phyloP scores from a whole-genome alignment of 352 stramenopile species.

The Aphanomyces cochlioides region DNA sequence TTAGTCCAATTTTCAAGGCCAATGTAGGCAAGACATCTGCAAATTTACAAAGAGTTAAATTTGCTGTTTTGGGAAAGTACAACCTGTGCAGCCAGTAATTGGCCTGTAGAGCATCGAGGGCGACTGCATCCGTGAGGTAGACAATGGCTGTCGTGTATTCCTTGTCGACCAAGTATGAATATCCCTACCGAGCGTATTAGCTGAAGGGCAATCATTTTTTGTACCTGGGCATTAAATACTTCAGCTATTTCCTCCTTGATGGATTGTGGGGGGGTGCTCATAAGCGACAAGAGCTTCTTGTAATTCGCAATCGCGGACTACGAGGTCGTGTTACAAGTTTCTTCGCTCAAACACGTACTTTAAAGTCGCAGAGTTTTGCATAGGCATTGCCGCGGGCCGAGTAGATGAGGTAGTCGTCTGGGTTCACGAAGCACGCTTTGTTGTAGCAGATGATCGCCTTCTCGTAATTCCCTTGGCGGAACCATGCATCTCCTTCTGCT shows the following conservation, averaged over 20 bases:
- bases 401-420: constrained; percentile 48
- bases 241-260: constrained; percentile 73
- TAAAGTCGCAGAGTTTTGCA: constrained; percentile 68
- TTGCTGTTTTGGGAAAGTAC: not conserved
- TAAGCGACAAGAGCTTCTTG: constrained; percentile 63
- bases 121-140: constrained; percentile 72
- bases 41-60: not conserved
- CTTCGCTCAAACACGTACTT: constrained; percentile 27
- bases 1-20: constrained; percentile 58
- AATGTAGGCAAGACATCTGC: constrained; percentile 52
- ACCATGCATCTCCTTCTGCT: constrained; percentile 14
- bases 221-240: constrained; percentile 58
- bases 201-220: constrained; percentile 13
- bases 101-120: constrained; percentile 64
- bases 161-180: constrained; percentile 60
- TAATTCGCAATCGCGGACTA: constrained; percentile 70
- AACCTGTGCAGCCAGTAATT: constrained; percentile 75
- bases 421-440: constrained; percentile 72
- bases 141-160: constrained; percentile 51
- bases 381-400: constrained; percentile 69
- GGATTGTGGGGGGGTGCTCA: constrained; percentile 52
- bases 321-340: not conserved
- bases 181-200: constrained; percentile 33
- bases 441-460: constrained; percentile 43
- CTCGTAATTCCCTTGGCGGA: constrained; percentile 23